phyloP scores from a whole-genome alignment of 306 rosid genomes.

The Abrus pulchellus region DNA sequence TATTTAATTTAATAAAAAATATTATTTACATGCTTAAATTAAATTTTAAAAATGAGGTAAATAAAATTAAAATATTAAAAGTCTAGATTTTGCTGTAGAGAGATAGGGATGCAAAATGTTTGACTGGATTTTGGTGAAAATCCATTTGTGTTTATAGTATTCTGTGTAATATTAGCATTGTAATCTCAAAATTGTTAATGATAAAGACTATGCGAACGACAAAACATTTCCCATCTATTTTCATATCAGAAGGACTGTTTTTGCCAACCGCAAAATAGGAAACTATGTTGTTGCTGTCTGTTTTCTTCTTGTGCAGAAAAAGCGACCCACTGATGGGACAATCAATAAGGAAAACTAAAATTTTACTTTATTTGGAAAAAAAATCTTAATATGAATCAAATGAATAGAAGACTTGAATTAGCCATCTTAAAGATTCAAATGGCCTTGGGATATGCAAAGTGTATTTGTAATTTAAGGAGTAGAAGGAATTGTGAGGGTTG shows the following conservation, averaged over 20 bases:
- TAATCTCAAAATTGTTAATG: neutral
- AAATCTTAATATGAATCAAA: neutral
- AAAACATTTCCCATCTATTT: neutral
- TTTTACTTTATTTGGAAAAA: conserved; percentile 3
- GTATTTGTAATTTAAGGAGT: neutral
- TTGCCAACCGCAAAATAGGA: no score
- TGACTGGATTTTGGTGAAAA: no score
- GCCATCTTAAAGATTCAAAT: neutral
- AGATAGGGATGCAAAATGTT: no score
- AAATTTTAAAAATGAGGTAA: no score
- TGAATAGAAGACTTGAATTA: neutral
- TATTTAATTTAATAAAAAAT: no score
- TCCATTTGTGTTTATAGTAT: no score
- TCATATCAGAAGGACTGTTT: neutral
- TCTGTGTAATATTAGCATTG: no score
- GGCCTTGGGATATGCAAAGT: neutral
- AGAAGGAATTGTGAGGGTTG: neutral
- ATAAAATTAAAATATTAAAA: no score
- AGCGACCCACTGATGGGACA: conserved; percentile 9
- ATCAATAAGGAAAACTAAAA: neutral
- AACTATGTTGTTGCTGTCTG: neutral
- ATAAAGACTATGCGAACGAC: neutral
- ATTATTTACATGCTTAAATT: no score
- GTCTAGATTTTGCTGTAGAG: no score
- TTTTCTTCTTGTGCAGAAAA: neutral